These are phyloP conservation scores for Cadophora malorum DNA, from an alignment of 2,329 filamentous ascomycete genomes.

Conservation along the genomic window DNA sequence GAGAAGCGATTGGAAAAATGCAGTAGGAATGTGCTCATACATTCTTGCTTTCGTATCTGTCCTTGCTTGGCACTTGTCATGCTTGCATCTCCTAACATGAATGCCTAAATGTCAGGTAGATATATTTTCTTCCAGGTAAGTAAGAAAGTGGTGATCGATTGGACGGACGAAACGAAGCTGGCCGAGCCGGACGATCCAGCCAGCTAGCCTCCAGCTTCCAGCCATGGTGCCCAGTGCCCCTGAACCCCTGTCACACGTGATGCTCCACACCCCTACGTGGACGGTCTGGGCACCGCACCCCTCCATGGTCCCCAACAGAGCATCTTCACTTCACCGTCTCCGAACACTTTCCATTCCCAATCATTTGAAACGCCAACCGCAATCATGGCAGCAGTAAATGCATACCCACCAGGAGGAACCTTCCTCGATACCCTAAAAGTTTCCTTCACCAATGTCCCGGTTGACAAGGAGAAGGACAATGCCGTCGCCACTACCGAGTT, in stretches of 20 bases:
- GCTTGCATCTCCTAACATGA: too few relatives aligned
- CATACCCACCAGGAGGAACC: conserved; percentile 55
- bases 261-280: neutral
- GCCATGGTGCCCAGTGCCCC: too few relatives aligned
- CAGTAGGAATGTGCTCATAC: too few relatives aligned
- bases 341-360: neutral
- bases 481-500: conserved; percentile 85
- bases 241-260: conserved; percentile 12
- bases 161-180: neutral
- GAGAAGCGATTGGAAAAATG: too few relatives aligned
- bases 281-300: neutral
- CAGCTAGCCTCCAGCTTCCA: too few relatives aligned
- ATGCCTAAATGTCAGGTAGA: too few relatives aligned
- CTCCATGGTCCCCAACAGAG: neutral
- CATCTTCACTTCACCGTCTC: conserved; percentile 18
- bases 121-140: too few relatives aligned
- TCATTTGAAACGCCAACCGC: conserved; percentile 9
- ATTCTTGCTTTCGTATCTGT: too few relatives aligned
- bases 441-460: conserved; percentile 83
- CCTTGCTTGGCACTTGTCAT: too few relatives aligned
- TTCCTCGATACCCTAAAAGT: conserved; percentile 86
- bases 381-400: conserved; percentile 39
- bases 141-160: too few relatives aligned
- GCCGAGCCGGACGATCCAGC: too few relatives aligned
- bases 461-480: conserved; percentile 76